A percentile compares a stretch with the other conserved stretches of the same genome.
These are phyloP conservation scores for Coemansia sp. DNA, from an alignment of 192 early-diverging fungal species.

Conservation along the genomic window DNA sequence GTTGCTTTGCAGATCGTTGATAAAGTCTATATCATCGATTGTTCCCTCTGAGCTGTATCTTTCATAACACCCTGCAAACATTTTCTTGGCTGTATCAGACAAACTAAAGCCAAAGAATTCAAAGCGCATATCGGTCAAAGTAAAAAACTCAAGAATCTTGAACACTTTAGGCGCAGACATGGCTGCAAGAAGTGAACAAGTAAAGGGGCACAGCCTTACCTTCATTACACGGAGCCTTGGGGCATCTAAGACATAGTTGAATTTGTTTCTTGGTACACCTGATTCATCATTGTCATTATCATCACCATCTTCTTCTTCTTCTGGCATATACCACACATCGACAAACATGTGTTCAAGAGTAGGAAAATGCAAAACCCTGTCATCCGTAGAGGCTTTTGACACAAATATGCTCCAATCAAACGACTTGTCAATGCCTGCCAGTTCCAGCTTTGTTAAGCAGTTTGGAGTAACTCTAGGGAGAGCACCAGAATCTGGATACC, in stretches of 20 bases:
- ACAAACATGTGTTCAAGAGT: neutral
- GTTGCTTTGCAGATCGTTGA: neutral
- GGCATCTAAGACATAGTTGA: neutral
- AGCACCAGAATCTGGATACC: neutral
- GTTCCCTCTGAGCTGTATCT: neutral
- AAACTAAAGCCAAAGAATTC: neutral
- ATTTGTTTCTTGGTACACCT: neutral
- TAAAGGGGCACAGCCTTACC: neutral
- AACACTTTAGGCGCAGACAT: neutral
- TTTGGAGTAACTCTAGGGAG: neutral
- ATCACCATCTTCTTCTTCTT: neutral
- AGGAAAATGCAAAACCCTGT: neutral
- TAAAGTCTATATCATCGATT: neutral
- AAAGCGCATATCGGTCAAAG: neutral
- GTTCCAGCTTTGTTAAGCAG: neutral
- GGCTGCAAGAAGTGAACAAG: neutral
- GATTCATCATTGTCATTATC: neutral
- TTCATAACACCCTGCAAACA: neutral
- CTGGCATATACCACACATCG: constrained; percentile 4
- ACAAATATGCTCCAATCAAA: neutral
- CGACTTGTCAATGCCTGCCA: neutral
- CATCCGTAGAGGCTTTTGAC: neutral
- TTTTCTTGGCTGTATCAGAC: neutral
- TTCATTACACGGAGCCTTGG: neutral
- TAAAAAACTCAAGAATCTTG: neutral